Base-by-base conservation (phyloP, 2,329 filamentous ascomycete species). In the Phaeosphaeria sp. region DNA sequence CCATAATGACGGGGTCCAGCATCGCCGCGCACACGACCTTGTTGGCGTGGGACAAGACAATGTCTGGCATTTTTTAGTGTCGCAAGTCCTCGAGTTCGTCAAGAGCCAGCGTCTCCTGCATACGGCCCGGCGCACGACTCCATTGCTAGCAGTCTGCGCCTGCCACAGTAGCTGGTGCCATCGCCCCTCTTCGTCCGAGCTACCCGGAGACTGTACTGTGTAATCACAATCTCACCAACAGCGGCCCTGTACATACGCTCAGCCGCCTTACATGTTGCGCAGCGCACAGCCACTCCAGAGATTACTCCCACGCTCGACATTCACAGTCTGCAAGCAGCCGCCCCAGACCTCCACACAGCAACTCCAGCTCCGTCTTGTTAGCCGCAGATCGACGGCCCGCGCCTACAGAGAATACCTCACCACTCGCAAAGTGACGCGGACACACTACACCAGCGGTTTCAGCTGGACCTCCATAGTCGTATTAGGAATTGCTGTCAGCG, bases 401-500 rank as follows among this genome's bases (percentile, higher is more conserved):
- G 47, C 61, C 62, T 56, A 62, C 61, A 51, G 33, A 42, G 40
- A 27, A 47, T 40, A 51, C 47, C 51, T 54, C 57, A 52, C 18
- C 49, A 47, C 25, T 45, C 40, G 24, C 24, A 48, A 56, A 50
- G 46, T 49, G 46, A 44, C 64, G 42, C 22, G 46, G n/a, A 33
- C 20, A 40, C 17, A 49, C 27, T 51, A 56, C 45, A 65, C 64
- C 49, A 77, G 74, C 58, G 68, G 68, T 27, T 61, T 66, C 27
- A 48, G 71, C 17, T 71, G 71, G 60, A 69, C 71, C 45, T 68
- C 61, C 33, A 60, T 65, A 13, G 47, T 75, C 47, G 63, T 75
- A 21, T 49, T 74, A 53, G 67, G 68, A 42, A 62, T 77, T 66
- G 69, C 73, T 25, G 66, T 75, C 57, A 70, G 72, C 60, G 65